phyloP scores from a whole-genome alignment of 148 eudicot genomes.

The Silene conica region DNA sequence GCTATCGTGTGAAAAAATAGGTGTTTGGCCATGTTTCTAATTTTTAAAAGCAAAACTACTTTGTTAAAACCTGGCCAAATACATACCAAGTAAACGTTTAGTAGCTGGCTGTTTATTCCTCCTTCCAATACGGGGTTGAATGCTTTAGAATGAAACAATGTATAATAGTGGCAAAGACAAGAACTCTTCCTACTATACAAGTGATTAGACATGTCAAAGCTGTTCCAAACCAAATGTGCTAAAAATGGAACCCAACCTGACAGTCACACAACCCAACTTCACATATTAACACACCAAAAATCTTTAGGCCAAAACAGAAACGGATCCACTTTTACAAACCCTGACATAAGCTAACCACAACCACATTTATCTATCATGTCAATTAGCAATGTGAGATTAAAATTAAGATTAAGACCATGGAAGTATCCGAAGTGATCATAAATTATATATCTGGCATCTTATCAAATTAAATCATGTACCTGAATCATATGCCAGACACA shows the following conservation, averaged over 20 bases:
- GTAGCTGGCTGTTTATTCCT: not conserved
- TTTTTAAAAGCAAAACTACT: no score
- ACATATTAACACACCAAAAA: not conserved
- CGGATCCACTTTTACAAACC: not conserved
- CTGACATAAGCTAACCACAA: not conserved
- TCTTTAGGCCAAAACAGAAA: not conserved
- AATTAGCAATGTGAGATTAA: slow-evolving; percentile 5
- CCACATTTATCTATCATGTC: no score
- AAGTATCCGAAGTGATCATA: not conserved
- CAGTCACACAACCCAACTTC: not conserved
- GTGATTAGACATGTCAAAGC: not conserved
- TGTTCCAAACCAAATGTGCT: not conserved
- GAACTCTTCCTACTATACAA: not conserved
- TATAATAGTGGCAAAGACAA: not conserved
- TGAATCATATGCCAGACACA: no score
- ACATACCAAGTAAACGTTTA: not conserved
- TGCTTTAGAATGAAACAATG: not conserved
- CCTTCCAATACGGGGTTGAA: not conserved
- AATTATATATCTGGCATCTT: not conserved
- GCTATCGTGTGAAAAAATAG: no score
- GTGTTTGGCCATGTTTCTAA: no score
- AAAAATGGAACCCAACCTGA: no score
- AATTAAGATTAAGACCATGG: not conserved
- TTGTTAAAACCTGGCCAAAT: no score
- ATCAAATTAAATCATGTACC: not conserved